Percentiles rank a stretch among this genome's conserved stretches.
Conservation (phyloP, 768 basidiomycete genomes). For the Lentinula guzmanii region DNA sequence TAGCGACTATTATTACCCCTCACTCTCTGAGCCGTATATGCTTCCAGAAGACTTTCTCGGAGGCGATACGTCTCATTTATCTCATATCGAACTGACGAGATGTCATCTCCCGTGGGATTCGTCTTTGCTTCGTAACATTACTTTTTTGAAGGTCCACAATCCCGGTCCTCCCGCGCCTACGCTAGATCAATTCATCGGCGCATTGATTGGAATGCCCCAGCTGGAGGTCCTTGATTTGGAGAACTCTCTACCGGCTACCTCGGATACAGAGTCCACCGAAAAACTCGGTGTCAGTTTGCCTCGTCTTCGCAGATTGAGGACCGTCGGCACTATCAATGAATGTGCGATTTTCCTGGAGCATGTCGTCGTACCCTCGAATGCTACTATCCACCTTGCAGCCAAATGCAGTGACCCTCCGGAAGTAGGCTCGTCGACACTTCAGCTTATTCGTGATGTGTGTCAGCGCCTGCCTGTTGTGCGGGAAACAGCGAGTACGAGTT, state of each 20-base stretch:
- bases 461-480: background rate
- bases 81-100: slow-evolving; percentile 25
- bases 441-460: slow-evolving; percentile 4
- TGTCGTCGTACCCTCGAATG: slow-evolving; percentile 14
- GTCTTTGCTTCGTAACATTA: slow-evolving; percentile 26
- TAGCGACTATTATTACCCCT: slow-evolving; percentile 12
- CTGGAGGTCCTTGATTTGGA: slow-evolving; percentile 29
- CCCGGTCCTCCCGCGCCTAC: slow-evolving; percentile 24
- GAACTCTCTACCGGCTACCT: slow-evolving; percentile 24
- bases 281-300: slow-evolving; percentile 13
- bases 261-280: slow-evolving; percentile 5
- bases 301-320: slow-evolving; percentile 15
- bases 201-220: slow-evolving; percentile 26
- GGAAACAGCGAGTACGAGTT: background rate
- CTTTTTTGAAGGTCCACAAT: slow-evolving; percentile 28
- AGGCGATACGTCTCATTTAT: slow-evolving; percentile 26
- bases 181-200: slow-evolving; percentile 22
- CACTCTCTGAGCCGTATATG: slow-evolving; percentile 14
- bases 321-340: slow-evolving; percentile 16
- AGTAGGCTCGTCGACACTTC: background rate
- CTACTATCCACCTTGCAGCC: slow-evolving; percentile 14
- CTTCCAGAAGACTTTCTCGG: slow-evolving; percentile 22
- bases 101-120: slow-evolving; percentile 31
- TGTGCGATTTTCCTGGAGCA: slow-evolving; percentile 20
- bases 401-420: background rate